These are phyloP conservation scores for Pisolithus thermaeus DNA, from an alignment of 1,284 basidiomycete genomes.

Conservation along the genomic window DNA sequence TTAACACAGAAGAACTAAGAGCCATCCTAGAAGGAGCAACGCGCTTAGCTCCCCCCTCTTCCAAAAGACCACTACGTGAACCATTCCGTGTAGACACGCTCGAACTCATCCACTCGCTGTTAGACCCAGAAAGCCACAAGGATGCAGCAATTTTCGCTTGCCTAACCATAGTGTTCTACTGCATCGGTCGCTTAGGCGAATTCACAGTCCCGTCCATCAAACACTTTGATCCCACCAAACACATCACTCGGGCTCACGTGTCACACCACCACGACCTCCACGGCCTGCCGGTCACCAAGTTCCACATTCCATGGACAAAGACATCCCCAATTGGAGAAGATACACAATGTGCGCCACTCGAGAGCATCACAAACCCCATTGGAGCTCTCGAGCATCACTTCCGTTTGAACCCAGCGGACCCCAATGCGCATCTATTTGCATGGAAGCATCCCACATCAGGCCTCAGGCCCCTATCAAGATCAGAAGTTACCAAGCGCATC, in stretches of 20 bases:
- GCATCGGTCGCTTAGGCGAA: conserved; percentile 13
- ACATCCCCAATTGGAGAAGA: conserved; percentile 25
- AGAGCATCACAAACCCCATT: background rate
- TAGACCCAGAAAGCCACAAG: no score
- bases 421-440: background rate
- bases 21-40: conserved; percentile 20
- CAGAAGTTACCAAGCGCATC: conserved; percentile 1
- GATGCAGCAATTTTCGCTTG: conserved; percentile 26
- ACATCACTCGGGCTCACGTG: conserved; percentile 11
- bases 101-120: no score
- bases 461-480: background rate
- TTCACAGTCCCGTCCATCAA: background rate
- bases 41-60: conserved; percentile 13
- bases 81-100: no score
- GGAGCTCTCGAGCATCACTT: background rate
- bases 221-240: conserved; percentile 15
- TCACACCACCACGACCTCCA: background rate
- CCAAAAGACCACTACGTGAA: background rate
- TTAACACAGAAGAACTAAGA: conserved; percentile 16
- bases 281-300: background rate
- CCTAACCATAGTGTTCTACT: conserved; percentile 31
- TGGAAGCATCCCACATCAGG: background rate
- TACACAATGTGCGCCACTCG: background rate
- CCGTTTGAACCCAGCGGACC: background rate
- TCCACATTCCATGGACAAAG: background rate